Evolutionary conservation across 148 eudicot species (phyloP).

Genomic region (Mesembryanthemum crystallinum): DNA sequence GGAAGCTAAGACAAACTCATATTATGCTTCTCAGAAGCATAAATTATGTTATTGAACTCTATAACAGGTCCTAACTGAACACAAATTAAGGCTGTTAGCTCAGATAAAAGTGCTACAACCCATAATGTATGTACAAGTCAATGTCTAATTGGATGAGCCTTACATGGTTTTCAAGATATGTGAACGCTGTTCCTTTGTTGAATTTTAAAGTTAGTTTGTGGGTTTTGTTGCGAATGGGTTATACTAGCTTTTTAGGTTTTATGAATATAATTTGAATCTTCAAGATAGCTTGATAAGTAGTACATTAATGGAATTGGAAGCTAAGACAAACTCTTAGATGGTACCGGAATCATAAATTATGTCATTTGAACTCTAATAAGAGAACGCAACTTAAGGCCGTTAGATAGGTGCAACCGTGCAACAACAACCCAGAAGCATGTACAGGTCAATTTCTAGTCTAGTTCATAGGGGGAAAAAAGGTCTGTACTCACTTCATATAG

Average conservation of each 20-base stretch:
- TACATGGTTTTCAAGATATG: constrained; percentile 76
- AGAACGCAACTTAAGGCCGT: not conserved
- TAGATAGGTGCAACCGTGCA: not conserved
- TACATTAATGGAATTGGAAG: not conserved
- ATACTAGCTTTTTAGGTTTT: not conserved
- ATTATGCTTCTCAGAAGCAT: too few species aligned
- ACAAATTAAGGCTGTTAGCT: too few species aligned
- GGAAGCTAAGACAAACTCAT: too few species aligned
- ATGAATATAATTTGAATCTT: not conserved
- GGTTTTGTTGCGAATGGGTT: not conserved
- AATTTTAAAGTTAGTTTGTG: not conserved
- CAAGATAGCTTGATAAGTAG: too few species aligned
- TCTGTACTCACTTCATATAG: not conserved
- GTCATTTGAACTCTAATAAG: not conserved
- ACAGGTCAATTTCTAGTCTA: not conserved
- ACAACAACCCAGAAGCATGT: too few species aligned
- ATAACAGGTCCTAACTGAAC: too few species aligned
- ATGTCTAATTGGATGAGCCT: constrained; percentile 79
- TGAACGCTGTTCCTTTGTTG: not conserved
- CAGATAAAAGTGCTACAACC: too few species aligned
- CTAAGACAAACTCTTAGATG: not conserved
- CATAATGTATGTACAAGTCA: too few species aligned
- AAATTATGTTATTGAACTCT: too few species aligned
- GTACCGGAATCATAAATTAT: not conserved
- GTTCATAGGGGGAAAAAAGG: not conserved